Evolutionary conservation across 257 asterid species (phyloP), one percentile per base, ranked within the genome.

Genomic region (Solanum medicagineum): DNA sequence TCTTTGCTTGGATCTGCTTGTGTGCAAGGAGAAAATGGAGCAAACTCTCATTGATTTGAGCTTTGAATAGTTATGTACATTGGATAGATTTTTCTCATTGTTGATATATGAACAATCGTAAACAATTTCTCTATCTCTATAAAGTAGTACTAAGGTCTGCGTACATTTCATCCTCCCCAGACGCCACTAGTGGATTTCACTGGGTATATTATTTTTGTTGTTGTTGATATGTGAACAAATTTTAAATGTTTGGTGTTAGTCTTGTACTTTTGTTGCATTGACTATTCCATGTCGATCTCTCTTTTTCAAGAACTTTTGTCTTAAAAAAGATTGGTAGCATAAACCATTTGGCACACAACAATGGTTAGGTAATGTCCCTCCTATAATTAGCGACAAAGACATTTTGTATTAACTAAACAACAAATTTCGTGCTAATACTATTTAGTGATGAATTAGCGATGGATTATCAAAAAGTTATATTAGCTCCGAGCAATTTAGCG

Each of bases 1-100:
- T 89, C 92, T 26, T 82, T 91, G 92, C 84, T 91, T n/a, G 91
- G 89, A 45, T 55, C 92, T 85, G 83, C 88, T 40, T 75, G 49
- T 55, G 83, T 69, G 68, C 89, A 89, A 13, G 87, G 81, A 40
- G 83, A 86, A 80, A 85, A 83, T 77, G 42, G 62, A 53, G 85
- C 85, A 17, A 84, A 59, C 32, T 84, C 89, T 51, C 84, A 60
- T 86, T 85, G 83, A 60, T 65, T 84, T 86, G 22, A 13, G 60
- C n/a, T 74, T 47, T 74, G 40, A 8, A 74, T 74, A 74, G 59
- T 47, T 15, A 47, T 47, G 81, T 22, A 22, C 57, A 47, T 74
- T 74, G 15, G 42, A 74, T 74, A 74, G 22, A 47, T 47, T 12
- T 14, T 32, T 22, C 16, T 8, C 17, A 4, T 47, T 47, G 42